Conservation (phyloP, 1,139 yeast species). For the Geotrichum restrictum region DNA sequence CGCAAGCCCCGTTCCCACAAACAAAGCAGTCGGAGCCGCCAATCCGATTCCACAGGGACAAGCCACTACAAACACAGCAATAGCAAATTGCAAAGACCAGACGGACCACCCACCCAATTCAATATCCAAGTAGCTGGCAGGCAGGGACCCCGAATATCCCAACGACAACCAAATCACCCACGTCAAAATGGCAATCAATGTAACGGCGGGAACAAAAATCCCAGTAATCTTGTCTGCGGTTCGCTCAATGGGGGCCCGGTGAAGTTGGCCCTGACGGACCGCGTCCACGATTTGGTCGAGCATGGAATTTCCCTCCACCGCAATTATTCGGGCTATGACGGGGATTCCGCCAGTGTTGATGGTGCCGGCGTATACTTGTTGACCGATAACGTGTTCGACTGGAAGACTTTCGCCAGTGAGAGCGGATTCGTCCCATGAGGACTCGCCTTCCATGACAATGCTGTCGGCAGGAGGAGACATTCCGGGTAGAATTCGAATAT, state of each 20-base stretch:
- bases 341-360: conserved; percentile 57
- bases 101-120: conserved; percentile 72
- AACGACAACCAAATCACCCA: conserved; percentile 67
- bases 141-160: conserved; percentile 54
- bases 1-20: conserved; percentile 86
- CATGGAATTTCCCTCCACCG: conserved; percentile 61
- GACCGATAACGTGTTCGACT: conserved; percentile 56
- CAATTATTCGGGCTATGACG: conserved; percentile 54
- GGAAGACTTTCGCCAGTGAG: conserved; percentile 75
- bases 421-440: conserved; percentile 72
- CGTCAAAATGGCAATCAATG: conserved; percentile 55
- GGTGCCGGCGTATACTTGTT: conserved; percentile 70
- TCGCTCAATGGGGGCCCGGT: conserved; percentile 71
- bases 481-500: conserved; percentile 57
- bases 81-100: conserved; percentile 74
- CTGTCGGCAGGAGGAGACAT: conserved; percentile 73
- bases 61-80: conserved; percentile 80
- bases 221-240: conserved; percentile 69
- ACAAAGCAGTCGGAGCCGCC: conserved; percentile 88
- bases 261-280: conserved; percentile 69
- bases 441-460: conserved; percentile 52
- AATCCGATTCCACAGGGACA: conserved; percentile 91
- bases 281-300: conserved; percentile 66
- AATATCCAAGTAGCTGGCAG: conserved; percentile 53
- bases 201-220: conserved; percentile 67